These are phyloP conservation scores for Ambrosiella beaveri DNA, from an alignment of 2,329 filamentous ascomycete genomes.

Conservation along the genomic window DNA sequence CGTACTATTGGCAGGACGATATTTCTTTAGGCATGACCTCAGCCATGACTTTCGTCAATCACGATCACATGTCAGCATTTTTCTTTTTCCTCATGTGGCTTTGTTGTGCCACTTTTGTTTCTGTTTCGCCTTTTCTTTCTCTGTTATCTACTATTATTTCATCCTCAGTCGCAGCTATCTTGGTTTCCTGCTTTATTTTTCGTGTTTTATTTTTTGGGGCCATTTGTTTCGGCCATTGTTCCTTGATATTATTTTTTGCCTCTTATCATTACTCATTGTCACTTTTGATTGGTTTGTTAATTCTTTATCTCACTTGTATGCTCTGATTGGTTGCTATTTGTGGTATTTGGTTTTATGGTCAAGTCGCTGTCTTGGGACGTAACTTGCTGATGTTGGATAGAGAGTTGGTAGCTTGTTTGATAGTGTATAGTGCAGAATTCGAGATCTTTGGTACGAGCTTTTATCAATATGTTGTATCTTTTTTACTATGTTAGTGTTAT, in stretches of 20 bases:
- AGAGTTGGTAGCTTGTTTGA: neutral
- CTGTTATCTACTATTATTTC: neutral
- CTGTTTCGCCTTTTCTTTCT: neutral
- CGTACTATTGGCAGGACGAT: too few species aligned
- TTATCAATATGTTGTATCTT: too few species aligned
- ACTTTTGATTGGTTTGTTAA: neutral
- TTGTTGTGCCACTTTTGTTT: neutral
- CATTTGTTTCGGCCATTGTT: neutral
- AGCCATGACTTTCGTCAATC: too few species aligned
- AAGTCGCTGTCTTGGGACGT: neutral
- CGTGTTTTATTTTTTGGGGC: neutral
- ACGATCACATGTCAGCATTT: neutral
- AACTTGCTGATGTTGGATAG: neutral
- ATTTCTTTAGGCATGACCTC: too few species aligned
- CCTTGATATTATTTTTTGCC: constrained; percentile 3
- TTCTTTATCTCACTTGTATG: neutral
- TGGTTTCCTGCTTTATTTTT: neutral
- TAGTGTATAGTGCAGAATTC: neutral
- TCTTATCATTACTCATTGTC: neutral
- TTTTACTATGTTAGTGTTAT: too few species aligned
- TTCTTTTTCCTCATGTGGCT: neutral
- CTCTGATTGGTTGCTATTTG: neutral
- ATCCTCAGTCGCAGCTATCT: neutral
- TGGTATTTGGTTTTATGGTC: neutral
- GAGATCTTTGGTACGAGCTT: too few species aligned